Evolutionary conservation across 1,284 basidiomycete species (phyloP).

Genomic region (Waitea zeae): DNA sequence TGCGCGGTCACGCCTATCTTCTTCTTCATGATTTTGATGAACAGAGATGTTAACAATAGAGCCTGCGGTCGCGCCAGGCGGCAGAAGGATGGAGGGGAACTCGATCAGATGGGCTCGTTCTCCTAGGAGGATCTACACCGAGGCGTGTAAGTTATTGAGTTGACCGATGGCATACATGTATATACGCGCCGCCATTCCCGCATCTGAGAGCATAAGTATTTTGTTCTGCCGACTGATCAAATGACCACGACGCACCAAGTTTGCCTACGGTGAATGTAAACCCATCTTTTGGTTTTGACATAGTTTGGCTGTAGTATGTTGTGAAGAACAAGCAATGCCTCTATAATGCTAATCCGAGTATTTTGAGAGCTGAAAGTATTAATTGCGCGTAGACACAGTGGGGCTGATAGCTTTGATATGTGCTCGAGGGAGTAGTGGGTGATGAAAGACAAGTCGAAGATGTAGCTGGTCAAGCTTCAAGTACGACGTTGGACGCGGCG

Average conservation of each 20-base stretch:
- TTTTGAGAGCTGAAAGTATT: no score
- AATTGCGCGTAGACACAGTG: no score
- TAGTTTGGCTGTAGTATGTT: no score
- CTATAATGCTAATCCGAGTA: no score
- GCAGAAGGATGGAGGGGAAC: conserved; percentile 85
- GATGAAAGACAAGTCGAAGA: no score
- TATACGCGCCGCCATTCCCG: conserved; percentile 59
- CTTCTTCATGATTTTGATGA: conserved; percentile 67
- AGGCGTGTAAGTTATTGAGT: no score
- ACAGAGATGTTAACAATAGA: conserved; percentile 96
- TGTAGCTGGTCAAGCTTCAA: no score
- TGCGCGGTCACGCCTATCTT: conserved; percentile 60
- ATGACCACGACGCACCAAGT: conserved; percentile 30
- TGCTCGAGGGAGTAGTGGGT: no score
- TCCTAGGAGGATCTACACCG: conserved; percentile 78
- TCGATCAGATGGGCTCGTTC: conserved; percentile 90
- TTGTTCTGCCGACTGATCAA: not conserved
- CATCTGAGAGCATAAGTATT: no score
- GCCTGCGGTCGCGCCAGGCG: conserved; percentile 77
- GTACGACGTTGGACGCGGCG: no score
- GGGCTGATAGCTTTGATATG: no score
- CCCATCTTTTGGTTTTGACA: conserved; percentile 25
- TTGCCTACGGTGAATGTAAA: conserved; percentile 61
- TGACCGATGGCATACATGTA: conserved; percentile 1
- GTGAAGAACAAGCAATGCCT: no score